Percentiles rank a stretch among this genome's conserved stretches.
These are phyloP conservation scores for Eucalyptus regnans DNA, from an alignment of 345 rosid species.

Conservation along the genomic window DNA sequence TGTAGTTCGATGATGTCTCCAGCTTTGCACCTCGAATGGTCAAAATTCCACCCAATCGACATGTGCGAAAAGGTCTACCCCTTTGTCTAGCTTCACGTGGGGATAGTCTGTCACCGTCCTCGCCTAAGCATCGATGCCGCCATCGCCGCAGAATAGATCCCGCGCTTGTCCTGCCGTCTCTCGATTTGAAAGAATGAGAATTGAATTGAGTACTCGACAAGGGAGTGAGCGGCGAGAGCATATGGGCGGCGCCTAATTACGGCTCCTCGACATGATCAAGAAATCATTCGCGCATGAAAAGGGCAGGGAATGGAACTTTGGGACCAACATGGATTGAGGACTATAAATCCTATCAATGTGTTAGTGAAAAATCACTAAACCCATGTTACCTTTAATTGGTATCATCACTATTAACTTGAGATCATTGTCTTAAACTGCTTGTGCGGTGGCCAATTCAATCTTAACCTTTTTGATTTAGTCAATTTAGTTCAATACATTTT, in stretches of 20 bases:
- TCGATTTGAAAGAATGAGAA: neutral
- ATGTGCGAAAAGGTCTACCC: too few species aligned
- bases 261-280: neutral
- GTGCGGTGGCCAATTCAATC: rapidly evolving
- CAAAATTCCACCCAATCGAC: too few species aligned
- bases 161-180: neutral
- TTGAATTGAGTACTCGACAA: too few species aligned
- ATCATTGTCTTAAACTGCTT: too few species aligned
- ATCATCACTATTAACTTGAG: rapidly evolving
- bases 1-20: neutral
- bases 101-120: neutral
- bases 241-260: neutral
- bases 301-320: neutral
- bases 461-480: rapidly evolving
- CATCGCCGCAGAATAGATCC: neutral
- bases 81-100: neutral
- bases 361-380: neutral
- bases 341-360: too few species aligned
- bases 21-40: neutral
- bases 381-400: neutral
- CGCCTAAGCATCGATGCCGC: neutral
- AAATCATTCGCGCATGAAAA: neutral
- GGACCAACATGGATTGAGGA: neutral
- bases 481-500: rapidly evolving
- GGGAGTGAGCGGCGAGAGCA: neutral